Evolutionary conservation across 345 rosid genomes (phyloP).

Genomic region (Euphorbia pulcherrima): DNA sequence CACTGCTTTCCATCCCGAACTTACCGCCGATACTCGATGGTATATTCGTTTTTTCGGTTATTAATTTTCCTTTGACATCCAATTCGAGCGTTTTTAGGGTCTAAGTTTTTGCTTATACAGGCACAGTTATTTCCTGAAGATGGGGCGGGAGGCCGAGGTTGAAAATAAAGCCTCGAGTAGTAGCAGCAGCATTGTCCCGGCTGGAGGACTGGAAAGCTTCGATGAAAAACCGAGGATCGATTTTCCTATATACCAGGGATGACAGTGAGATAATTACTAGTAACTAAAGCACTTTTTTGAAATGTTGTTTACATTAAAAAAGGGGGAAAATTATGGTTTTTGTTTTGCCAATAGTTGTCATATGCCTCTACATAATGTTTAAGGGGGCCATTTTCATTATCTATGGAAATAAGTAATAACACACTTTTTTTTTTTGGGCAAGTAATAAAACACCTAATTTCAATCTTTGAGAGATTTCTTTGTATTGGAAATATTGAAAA

Average conservation of each 20-base stretch:
- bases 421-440: no score
- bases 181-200: slow-evolving; percentile 33
- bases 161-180: slow-evolving; percentile 51
- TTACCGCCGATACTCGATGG: slow-evolving; percentile 93
- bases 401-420: neutral
- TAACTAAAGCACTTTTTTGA: neutral
- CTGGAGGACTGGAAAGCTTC: slow-evolving; percentile 37
- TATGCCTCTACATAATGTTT: neutral
- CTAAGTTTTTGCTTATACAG: slow-evolving; percentile 32
- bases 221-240: slow-evolving; percentile 50
- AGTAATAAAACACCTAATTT: neutral
- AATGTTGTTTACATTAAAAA: neutral
- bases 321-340: neutral
- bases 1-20: slow-evolving; percentile 95
- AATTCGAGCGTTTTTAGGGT: slow-evolving; percentile 6
- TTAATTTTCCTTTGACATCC: neutral
- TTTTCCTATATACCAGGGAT: slow-evolving; percentile 62
- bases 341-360: neutral
- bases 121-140: slow-evolving; percentile 86
- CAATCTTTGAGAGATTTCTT: neutral
- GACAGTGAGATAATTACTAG: neutral
- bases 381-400: neutral
- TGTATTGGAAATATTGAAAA: neutral
- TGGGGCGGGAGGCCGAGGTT: slow-evolving; percentile 50
- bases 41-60: slow-evolving; percentile 22